Base-by-base conservation (phyloP, 495 filamentous ascomycete genomes). In the Daldinia childiae region DNA sequence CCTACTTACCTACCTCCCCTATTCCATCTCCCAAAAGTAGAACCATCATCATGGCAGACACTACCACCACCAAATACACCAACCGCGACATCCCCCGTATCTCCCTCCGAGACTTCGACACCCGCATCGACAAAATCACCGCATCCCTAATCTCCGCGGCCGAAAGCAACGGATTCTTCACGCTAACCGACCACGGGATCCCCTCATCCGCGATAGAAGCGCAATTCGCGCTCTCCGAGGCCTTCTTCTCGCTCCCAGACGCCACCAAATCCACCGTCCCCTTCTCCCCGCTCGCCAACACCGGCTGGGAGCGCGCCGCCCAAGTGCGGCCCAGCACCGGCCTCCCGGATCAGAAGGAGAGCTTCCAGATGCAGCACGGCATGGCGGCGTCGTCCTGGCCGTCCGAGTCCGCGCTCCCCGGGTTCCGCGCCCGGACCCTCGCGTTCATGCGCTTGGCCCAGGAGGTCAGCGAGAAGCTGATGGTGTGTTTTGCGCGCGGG, bases 81-180 rank as follows among this genome's bases (percentile, higher is more conserved):
- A 73, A 81, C 56, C 82, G 87, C 9, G 74, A 71, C 2, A 87
- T 90, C 67, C 87, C 87, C 17, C 82, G 81, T 38, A 89, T 91
- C 78, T 89, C 87, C 2, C 79, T 90, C 12, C 78, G 75, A 39
- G 79, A 88, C 75, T 90, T 89, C 75, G 76, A 82, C 26, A 51
- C 69, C 19, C 83, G 88, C 17, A 83, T 87, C 70, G 83, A 84
- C 48, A 76, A 82, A 54, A 90, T 90, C 57, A 87, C 86, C 3
- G 32, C 66, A 1, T 74, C 88, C 50, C 79, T 90, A n/a, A 72
- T 88, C 50, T 29, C 79, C 36, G 89, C 88, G 2, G 87, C 88
- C 14, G 85, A 90, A 60, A 86, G 83, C n/a, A 82, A 84, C 64
- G 89, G 89, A 8, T 90, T 91, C 82, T 90, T 91, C 80, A 82